Conservation (phyloP, 2,329 filamentous ascomycete genomes). For the Penicillium paneum region DNA sequence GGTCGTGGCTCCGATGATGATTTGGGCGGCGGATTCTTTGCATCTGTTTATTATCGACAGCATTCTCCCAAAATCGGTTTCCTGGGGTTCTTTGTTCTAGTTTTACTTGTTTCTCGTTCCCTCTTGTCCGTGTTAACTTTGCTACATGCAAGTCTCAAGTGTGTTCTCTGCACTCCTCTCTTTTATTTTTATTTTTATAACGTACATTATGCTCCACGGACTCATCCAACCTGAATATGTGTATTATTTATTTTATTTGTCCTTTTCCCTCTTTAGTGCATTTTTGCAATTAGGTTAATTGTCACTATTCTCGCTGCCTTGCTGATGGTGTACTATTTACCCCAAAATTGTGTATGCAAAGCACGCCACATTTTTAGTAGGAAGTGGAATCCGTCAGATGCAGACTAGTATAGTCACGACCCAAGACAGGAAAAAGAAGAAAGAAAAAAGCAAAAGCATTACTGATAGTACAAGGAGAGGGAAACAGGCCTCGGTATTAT, state of each 20-base stretch:
- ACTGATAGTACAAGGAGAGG: no score
- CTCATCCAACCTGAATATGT: constrained; percentile 8
- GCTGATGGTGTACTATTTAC: not conserved
- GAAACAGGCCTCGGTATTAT: not conserved
- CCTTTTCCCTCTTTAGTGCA: not conserved
- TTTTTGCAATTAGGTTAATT: not conserved
- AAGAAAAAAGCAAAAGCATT: not conserved
- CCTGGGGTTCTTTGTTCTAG: constrained; percentile 17
- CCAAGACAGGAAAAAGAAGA: not conserved
- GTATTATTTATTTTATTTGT: not conserved
- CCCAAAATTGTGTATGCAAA: no score
- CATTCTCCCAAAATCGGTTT: constrained; percentile 21
- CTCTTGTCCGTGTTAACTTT: constrained; percentile 10
- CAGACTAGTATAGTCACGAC: not conserved
- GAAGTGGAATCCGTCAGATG: not conserved
- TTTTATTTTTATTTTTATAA: constrained; percentile 6
- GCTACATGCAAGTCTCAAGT: constrained; percentile 8
- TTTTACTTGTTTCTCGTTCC: constrained; percentile 20
- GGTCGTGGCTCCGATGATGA: constrained; percentile 14
- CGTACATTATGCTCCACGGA: constrained; percentile 20
- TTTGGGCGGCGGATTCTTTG: constrained; percentile 14
- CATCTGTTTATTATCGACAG: constrained; percentile 9
- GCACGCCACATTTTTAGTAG: not conserved
- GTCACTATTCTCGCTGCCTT: not conserved
- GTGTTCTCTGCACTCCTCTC: constrained; percentile 1